phyloP scores from a whole-genome alignment of 2,329 filamentous ascomycete species.

The Arthrobotrys pseudoclavata region DNA sequence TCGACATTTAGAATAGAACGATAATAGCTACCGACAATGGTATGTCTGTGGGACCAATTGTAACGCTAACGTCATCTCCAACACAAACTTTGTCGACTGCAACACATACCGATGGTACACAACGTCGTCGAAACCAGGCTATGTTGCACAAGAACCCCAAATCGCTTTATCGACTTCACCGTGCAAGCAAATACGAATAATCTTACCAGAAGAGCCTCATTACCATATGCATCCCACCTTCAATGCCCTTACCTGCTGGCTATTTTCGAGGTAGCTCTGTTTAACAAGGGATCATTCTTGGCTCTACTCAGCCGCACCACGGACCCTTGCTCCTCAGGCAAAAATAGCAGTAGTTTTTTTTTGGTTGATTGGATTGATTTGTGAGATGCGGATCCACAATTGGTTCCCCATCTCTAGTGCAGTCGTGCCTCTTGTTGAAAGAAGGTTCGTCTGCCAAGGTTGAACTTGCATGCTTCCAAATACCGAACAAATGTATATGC shows the following conservation, averaged over 20 bases:
- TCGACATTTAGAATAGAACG: too few relatives aligned
- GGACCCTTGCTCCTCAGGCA: conserved; percentile 48
- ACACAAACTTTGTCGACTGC: conserved; percentile 23
- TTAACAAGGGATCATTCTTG: conserved; percentile 46
- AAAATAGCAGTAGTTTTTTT: conserved; percentile 51
- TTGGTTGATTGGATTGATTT: conserved; percentile 19
- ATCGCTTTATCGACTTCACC: conserved; percentile 10
- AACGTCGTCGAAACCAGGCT: conserved; percentile 19
- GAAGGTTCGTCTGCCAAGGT: conserved; percentile 17
- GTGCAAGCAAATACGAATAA: neutral
- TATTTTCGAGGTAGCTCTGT: conserved; percentile 34
- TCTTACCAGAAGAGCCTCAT: conserved; percentile 28
- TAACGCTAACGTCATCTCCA: conserved; percentile 24
- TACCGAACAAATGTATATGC: conserved; percentile 18
- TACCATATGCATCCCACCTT: neutral
- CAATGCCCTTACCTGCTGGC: conserved; percentile 12
- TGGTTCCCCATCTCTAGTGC: neutral
- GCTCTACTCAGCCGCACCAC: conserved; percentile 56
- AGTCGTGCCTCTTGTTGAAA: conserved; percentile 27
- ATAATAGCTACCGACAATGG: neutral
- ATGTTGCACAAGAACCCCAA: conserved; percentile 36
- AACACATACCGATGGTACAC: conserved; percentile 9
- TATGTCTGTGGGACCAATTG: neutral
- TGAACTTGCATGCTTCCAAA: conserved; percentile 56
- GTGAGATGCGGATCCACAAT: conserved; percentile 26